Conservation (phyloP, 805 yeast genomes). For the Blastobotrys robertii region DNA sequence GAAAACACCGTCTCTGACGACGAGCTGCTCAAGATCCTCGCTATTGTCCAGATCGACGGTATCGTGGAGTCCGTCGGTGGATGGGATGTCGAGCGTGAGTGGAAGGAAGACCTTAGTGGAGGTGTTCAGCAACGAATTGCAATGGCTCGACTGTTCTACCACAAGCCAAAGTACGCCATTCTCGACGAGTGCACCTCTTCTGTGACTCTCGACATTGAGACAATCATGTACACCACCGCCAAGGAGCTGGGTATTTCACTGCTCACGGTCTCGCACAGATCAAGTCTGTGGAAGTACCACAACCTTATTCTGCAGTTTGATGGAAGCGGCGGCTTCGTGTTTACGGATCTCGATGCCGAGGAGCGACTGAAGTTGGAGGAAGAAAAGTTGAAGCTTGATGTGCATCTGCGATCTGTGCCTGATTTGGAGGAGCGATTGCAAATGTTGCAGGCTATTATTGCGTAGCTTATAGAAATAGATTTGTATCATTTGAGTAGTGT, state of each 20-base stretch:
- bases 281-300: slow-evolving; percentile 90
- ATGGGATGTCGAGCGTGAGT: slow-evolving; percentile 60
- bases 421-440: slow-evolving; percentile 54
- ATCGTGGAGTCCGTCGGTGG: slow-evolving; percentile 36
- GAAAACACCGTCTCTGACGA: slow-evolving; percentile 31
- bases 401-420: slow-evolving; percentile 60
- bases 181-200: slow-evolving; percentile 94
- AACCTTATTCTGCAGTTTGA: slow-evolving; percentile 72
- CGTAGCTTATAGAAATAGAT: not conserved
- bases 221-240: slow-evolving; percentile 78
- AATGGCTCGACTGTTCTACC: slow-evolving; percentile 86
- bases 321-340: slow-evolving; percentile 65
- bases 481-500: not conserved
- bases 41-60: slow-evolving; percentile 27
- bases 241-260: slow-evolving; percentile 70
- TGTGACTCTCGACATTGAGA: slow-evolving; percentile 84
- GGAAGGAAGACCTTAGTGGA: slow-evolving; percentile 81
- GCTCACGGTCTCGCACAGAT: slow-evolving; percentile 84
- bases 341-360: slow-evolving; percentile 58
- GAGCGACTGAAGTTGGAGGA: slow-evolving; percentile 67
- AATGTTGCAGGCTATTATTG: slow-evolving; percentile 33
- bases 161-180: slow-evolving; percentile 86
- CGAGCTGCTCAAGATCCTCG: slow-evolving; percentile 27
- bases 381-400: slow-evolving; percentile 63
- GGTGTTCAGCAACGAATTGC: slow-evolving; percentile 94